Percentiles rank a stretch among this genome's conserved stretches.
These are phyloP conservation scores for Patellifolia procumbens DNA, from an alignment of 179 eudicot species.

Conservation along the genomic window DNA sequence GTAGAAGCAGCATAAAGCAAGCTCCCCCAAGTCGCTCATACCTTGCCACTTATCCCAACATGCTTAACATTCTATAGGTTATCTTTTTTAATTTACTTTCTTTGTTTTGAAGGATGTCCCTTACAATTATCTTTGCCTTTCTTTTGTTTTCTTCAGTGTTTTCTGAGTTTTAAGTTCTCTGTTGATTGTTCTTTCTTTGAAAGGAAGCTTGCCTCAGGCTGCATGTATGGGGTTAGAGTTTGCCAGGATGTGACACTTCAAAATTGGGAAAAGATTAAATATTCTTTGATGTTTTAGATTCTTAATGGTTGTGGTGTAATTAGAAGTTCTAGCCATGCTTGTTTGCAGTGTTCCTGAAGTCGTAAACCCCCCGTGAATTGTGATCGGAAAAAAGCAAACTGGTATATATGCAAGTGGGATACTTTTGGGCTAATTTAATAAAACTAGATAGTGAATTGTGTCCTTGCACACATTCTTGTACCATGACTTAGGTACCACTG, in stretches of 20 bases:
- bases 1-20: not conserved
- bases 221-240: not conserved
- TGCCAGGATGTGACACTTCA: not conserved
- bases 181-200: not conserved
- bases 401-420: too few relatives aligned
- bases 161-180: not conserved
- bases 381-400: too few relatives aligned
- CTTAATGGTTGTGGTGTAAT: not conserved
- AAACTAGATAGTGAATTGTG: too few relatives aligned
- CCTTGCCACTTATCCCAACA: not conserved
- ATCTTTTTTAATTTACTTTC: not conserved
- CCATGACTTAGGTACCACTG: too few relatives aligned
- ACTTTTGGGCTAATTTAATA: too few relatives aligned
- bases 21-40: too few relatives aligned
- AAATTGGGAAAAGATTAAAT: not conserved
- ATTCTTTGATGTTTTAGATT: not conserved
- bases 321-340: not conserved
- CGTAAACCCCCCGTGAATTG: too few relatives aligned
- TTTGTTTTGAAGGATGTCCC: not conserved
- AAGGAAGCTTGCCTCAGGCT: not conserved
- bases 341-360: not conserved
- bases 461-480: too few relatives aligned
- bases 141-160: not conserved
- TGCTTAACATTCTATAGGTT: not conserved
- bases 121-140: not conserved